Conservation (phyloP, 768 basidiomycete species). For the Agaricus bisporus region DNA sequence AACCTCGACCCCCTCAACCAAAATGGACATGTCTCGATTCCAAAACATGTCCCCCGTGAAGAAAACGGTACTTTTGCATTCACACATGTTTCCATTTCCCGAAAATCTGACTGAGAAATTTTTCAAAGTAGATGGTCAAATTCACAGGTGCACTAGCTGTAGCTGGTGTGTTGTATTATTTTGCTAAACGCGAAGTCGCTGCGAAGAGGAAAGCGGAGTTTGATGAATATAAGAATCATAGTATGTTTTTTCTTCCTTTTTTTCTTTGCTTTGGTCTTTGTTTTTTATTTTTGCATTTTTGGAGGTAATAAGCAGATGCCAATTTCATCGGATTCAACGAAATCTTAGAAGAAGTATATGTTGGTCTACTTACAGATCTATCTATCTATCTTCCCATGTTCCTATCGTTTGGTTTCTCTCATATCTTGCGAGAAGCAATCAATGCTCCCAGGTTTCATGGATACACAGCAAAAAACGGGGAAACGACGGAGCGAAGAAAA, state of each 20-base stretch:
- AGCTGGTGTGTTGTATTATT: constrained; percentile 26
- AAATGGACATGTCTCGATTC: background rate
- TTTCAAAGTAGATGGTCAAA: constrained; percentile 18
- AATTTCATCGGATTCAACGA: background rate
- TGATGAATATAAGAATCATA: constrained; percentile 25
- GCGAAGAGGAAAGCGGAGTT: constrained; percentile 27
- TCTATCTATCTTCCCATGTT: too few species aligned
- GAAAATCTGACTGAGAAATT: background rate
- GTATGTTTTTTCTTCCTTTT: constrained; percentile 9
- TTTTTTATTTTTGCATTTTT: background rate
- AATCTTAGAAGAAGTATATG: too few species aligned
- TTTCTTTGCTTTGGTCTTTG: background rate
- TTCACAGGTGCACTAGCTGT: constrained; percentile 25
- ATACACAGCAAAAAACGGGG: too few species aligned
- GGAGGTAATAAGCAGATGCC: background rate
- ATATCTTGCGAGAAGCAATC: background rate
- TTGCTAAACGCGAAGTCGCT: constrained; percentile 25
- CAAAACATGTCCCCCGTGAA: constrained; percentile 12
- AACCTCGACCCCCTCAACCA: too few species aligned
- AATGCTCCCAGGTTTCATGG: too few species aligned
- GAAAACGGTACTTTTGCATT: constrained; percentile 13
- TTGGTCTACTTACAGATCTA: too few species aligned
- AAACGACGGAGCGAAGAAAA: too few species aligned
- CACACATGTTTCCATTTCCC: too few species aligned
- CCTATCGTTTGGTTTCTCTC: too few species aligned